Conservation (phyloP, 352 stramenopile genomes). For the Halophytophthora batemanensis region DNA sequence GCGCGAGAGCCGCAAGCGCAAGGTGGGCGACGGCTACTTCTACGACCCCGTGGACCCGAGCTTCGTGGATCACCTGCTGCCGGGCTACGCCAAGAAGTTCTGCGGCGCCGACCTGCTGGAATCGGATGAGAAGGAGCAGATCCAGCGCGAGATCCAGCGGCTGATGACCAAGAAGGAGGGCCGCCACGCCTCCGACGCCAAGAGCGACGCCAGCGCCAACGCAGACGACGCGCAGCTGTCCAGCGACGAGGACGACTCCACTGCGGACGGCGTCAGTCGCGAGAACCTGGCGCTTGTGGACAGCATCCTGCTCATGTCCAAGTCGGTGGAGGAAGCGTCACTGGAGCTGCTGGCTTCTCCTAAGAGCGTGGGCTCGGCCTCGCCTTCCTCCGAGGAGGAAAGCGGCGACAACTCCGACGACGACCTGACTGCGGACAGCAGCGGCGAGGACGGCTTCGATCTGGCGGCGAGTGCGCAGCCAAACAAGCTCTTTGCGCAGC, state of each 20-base stretch:
- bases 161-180: slow-evolving; percentile 73
- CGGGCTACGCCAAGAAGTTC: slow-evolving; percentile 77
- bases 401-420: slow-evolving; percentile 37
- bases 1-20: slow-evolving; percentile 79
- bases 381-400: slow-evolving; percentile 38
- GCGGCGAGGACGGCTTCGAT: slow-evolving; percentile 36
- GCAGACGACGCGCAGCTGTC: slow-evolving; percentile 9
- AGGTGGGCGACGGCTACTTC: slow-evolving; percentile 77
- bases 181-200: slow-evolving; percentile 24
- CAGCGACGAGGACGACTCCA: slow-evolving; percentile 17
- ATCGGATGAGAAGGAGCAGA: slow-evolving; percentile 78
- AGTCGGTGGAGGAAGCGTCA: slow-evolving; percentile 57
- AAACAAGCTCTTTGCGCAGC: slow-evolving; percentile 26
- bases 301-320: slow-evolving; percentile 76
- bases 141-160: slow-evolving; percentile 79
- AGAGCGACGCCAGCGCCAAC: slow-evolving; percentile 31
- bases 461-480: slow-evolving; percentile 25
- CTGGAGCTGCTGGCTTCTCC: slow-evolving; percentile 49
- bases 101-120: slow-evolving; percentile 61
- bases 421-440: slow-evolving; percentile 29
- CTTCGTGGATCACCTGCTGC: slow-evolving; percentile 83
- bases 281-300: slow-evolving; percentile 74
- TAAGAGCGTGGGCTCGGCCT: slow-evolving; percentile 59
- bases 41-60: slow-evolving; percentile 84
- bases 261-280: slow-evolving; percentile 24